Evolutionary conservation across 805 yeast species (phyloP), one percentile per base, ranked within the genome.

Genomic region (Candida ficus): DNA sequence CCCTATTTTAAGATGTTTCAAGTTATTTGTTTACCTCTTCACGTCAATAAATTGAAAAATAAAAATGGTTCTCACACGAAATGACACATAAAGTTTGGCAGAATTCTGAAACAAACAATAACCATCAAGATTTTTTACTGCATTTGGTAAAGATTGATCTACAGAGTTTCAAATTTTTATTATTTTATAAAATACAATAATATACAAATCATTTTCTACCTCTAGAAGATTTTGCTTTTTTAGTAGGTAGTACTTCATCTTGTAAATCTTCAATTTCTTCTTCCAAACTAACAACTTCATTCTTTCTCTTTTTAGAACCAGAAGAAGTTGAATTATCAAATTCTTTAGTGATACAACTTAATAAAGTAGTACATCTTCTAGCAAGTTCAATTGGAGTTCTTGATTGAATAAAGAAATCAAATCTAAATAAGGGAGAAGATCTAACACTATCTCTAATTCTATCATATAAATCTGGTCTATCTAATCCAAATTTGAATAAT

Each of bases 391-490:
- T 67, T 0, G 87, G 71, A 5, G 84, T 78, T 52, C 96, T 73
- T 40, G 89, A 80, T 49, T 85, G 83, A 55, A 93, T 75, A 64
- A 85, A 89, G 69, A 85, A 89, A 61, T 93, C 96, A 56, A 87
- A 83, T 49, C 88, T 76, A 65, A 91, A 89, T 56, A 87, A 63
- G 5, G 91, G 85, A 11, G 85, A 78, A 31, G 74, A 75, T 42
- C 86, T 70, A 30, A 91, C 80, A 22, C 83, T 80, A 44, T 82
- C 86, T 40, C 88, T 73, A 35, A 91, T 80, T 46, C 75, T 62
- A 43, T 91, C 99, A 56, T 81, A 85, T 13, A 91, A 66, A 54
- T 85, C 88, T 12, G 79, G 80, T 19, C 81, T 70, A 50, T 87
- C 96, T 26, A 90, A 61, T 0, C 99, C 99, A 56, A 76, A 78